A percentile compares a stretch with the other conserved stretches of the same genome.
Conservation (phyloP, 2,329 filamentous ascomycete species). For the Cercospora janseana region DNA sequence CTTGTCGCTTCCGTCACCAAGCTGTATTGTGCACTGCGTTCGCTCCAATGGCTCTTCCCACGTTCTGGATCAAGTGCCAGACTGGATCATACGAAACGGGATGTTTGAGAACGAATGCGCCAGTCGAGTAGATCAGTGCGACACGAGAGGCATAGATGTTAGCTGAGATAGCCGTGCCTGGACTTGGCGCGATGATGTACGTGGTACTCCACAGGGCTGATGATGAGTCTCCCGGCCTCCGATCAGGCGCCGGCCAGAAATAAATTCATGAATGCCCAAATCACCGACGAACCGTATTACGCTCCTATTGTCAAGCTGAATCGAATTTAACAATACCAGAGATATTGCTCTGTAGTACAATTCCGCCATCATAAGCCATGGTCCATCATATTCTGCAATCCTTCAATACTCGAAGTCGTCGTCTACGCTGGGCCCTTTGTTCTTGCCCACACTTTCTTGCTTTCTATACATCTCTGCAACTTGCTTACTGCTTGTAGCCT, state of each 20-base stretch:
- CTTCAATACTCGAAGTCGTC: conserved; percentile 94
- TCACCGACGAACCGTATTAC: not conserved
- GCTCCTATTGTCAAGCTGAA: too few species aligned
- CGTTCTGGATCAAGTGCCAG: too few species aligned
- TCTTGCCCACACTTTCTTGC: conserved; percentile 87
- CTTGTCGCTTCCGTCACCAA: conserved; percentile 3
- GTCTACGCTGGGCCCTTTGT: conserved; percentile 81
- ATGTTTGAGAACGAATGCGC: not conserved
- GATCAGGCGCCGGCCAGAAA: not conserved
- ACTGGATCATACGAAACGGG: not conserved
- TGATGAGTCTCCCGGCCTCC: not conserved
- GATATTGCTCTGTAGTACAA: too few species aligned
- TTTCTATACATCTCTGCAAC: conserved; percentile 96
- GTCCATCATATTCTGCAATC: not conserved
- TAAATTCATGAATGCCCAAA: conserved; percentile 1
- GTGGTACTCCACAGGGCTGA: conserved; percentile 9
- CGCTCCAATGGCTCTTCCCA: not conserved
- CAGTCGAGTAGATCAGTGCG: too few species aligned
- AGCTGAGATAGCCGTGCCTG: conserved; percentile 13
- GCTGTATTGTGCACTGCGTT: not conserved
- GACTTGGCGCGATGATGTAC: conserved; percentile 7
- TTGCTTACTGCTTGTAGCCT: conserved; percentile 79
- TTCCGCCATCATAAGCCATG: not conserved
- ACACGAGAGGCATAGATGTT: conserved; percentile 5
- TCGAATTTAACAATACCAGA: too few species aligned